A percentile compares a stretch with the other conserved stretches of the same genome.
These are phyloP conservation scores for Vigna hirtella DNA, from an alignment of 306 rosid genomes.

Conservation along the genomic window DNA sequence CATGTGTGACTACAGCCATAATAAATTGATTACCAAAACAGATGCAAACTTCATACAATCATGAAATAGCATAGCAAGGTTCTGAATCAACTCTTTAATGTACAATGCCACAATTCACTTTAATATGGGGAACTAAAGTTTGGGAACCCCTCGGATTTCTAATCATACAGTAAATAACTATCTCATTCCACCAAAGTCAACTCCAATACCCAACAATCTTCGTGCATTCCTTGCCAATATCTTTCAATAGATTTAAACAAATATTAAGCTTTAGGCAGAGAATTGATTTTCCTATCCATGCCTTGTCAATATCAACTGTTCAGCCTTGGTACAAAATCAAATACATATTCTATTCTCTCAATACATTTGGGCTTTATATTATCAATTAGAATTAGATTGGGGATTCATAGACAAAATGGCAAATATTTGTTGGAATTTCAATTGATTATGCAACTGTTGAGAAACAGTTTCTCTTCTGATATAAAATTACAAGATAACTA, in stretches of 20 bases:
- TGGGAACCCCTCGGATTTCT: slow-evolving; percentile 2
- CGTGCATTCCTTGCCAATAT: slow-evolving; percentile 7
- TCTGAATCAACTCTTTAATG: background rate
- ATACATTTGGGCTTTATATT: background rate
- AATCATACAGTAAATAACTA: slow-evolving; percentile 10
- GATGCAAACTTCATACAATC: background rate
- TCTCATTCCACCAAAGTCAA: slow-evolving; percentile 17
- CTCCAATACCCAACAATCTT: background rate
- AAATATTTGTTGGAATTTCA: slow-evolving; percentile 13
- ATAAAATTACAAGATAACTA: slow-evolving; percentile 6
- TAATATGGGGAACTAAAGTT: background rate
- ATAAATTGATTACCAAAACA: slow-evolving; percentile 19
- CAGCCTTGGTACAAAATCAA: slow-evolving; percentile 14
- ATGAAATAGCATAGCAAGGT: background rate
- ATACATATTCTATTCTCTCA: background rate
- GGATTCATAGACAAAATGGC: slow-evolving; percentile 22
- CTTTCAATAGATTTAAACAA: background rate
- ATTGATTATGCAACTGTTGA: slow-evolving; percentile 36
- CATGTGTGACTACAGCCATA: background rate
- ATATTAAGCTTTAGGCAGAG: background rate
- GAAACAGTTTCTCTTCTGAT: slow-evolving; percentile 9
- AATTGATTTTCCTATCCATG: background rate
- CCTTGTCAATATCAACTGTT: slow-evolving; percentile 4
- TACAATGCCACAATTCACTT: background rate
- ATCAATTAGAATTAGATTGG: slow-evolving; percentile 28